Conservation (phyloP, 441 rosid genomes). For the Erysimum pusillum region DNA sequence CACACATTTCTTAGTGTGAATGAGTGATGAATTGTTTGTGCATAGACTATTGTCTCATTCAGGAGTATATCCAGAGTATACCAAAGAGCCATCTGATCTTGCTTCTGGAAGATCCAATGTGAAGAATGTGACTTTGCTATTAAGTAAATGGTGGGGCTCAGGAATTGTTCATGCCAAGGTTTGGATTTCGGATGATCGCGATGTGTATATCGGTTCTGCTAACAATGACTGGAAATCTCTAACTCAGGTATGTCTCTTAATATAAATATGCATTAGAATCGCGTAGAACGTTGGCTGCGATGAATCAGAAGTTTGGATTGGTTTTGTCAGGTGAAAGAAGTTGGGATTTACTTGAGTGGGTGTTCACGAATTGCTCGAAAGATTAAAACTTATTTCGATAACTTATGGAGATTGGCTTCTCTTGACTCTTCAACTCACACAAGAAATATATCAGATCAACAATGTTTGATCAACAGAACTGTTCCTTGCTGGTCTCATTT, state of each 20-base stretch:
- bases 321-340: constrained; percentile 77
- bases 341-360: constrained; percentile 79
- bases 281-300: background rate
- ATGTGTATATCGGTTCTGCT: constrained; percentile 90
- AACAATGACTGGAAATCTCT: constrained; percentile 97
- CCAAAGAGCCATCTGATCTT: constrained; percentile 72
- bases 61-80: constrained; percentile 78
- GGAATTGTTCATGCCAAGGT: constrained; percentile 92
- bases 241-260: constrained; percentile 66
- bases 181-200: constrained; percentile 79
- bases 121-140: constrained; percentile 66
- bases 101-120: constrained; percentile 83
- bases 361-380: constrained; percentile 66
- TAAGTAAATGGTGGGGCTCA: constrained; percentile 85
- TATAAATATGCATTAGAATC: background rate
- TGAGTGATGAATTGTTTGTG: constrained; percentile 20
- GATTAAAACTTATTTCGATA: constrained; percentile 67
- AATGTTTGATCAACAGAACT: constrained; percentile 76
- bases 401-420: constrained; percentile 74
- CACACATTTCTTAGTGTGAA: background rate
- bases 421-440: constrained; percentile 67
- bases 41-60: constrained; percentile 79
- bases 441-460: constrained; percentile 62
- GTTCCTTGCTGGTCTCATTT: constrained; percentile 99
- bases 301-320: background rate